Evolutionary conservation across 2,329 filamentous ascomycete species (phyloP), one percentile per base, ranked within the genome.

Genomic region (Calonectria crousiana): DNA sequence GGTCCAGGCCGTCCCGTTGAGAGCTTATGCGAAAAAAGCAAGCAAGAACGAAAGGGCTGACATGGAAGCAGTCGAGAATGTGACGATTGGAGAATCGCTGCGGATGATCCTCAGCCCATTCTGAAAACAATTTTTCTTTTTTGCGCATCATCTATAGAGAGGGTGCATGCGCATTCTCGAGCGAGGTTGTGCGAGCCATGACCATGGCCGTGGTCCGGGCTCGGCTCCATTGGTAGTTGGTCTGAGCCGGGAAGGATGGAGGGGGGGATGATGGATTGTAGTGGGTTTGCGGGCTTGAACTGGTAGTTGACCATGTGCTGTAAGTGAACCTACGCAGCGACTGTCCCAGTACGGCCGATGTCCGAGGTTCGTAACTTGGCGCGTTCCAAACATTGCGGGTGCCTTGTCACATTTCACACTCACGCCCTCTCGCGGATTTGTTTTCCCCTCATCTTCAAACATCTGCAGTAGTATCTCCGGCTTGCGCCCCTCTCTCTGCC

Each of bases 1-100:
- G 71, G 71, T 65, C 71, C 23, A 73, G 65, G 49, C 36, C 56
- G 67, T 64, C 67, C 56, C 58, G 68, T 65, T 53, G 47, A 13
- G 68, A 65, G 60, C 62, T 64, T 65, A 65, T 51, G 49, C 49
- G 18, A 47, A 44, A 58, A 66, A 66, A 38, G 56, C 9, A 30
- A 56, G 8, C 32, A 23, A 23, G 28, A 38, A 44, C 41, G n/a
- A 44, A 44, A 44, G 23, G 11, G n/a, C 34, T 60, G 56, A 36
- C 13, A 60, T 34, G n/a, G 32, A 60, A 60, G 56, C 56, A 60
- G 56, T 60, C 56, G 34, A 60, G 56, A 60, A 60, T 34, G 34
- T 18, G 32, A 60, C 11, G 32, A 36, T 60, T 60, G 34, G 32
- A 58, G 53, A 16, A 16, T 6, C 44, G n/a, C 1, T 23, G 34